Percentiles rank a stretch among this genome's conserved stretches.
Conservation (phyloP, 768 basidiomycete species). For the Naganishia friedmannii region DNA sequence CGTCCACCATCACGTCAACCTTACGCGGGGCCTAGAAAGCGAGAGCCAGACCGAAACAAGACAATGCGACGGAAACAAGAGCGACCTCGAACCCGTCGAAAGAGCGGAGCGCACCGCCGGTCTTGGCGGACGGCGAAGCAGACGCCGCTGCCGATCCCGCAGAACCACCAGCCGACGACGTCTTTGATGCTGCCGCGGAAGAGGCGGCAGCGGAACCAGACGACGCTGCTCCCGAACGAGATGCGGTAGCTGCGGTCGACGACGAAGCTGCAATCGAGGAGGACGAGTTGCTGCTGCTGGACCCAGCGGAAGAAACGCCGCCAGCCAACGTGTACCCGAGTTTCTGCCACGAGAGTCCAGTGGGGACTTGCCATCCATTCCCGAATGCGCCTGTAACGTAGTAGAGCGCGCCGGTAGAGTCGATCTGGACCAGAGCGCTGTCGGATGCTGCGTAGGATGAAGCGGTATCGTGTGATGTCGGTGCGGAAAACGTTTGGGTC, state of each 20-base stretch:
- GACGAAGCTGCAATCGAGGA: slow-evolving; percentile 22
- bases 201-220: slow-evolving; percentile 23
- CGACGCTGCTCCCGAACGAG: slow-evolving; percentile 18
- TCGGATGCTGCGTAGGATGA: slow-evolving; percentile 50
- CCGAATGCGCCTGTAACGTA: slow-evolving; percentile 43
- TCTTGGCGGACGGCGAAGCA: not conserved
- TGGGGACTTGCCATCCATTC: slow-evolving; percentile 42
- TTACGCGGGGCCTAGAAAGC: slow-evolving; percentile 2
- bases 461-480: slow-evolving; percentile 41
- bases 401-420: slow-evolving; percentile 46
- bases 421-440: slow-evolving; percentile 47
- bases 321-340: slow-evolving; percentile 46
- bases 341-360: slow-evolving; percentile 47
- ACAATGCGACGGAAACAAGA: slow-evolving; percentile 6
- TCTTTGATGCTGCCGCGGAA: not conserved
- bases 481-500: slow-evolving; percentile 51
- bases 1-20: not conserved
- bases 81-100: not conserved
- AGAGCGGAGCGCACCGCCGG: slow-evolving; percentile 2
- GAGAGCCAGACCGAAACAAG: slow-evolving; percentile 14
- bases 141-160: slow-evolving; percentile 12
- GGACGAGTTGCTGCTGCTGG: slow-evolving; percentile 24
- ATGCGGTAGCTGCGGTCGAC: slow-evolving; percentile 4
- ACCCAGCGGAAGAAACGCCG: slow-evolving; percentile 30
- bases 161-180: not conserved